Conservation (phyloP, 257 asterid genomes). For the Scutellaria barbata region DNA sequence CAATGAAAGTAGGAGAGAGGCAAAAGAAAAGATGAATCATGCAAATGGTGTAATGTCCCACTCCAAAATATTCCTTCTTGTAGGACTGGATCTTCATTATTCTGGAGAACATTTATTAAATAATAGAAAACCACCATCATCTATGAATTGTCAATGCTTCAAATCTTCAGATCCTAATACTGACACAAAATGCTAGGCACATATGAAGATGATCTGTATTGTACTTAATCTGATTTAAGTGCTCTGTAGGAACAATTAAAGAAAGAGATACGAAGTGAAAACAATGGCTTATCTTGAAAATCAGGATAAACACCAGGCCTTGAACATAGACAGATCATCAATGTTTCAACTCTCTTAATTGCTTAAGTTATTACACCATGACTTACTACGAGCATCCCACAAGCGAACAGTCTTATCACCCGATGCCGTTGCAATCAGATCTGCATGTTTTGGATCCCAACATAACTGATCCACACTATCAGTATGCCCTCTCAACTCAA, state of each 20-base stretch:
- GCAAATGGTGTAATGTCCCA: conserved; percentile 12
- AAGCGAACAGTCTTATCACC: conserved; percentile 97
- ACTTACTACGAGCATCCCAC: conserved; percentile 99
- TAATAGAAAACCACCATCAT: background rate
- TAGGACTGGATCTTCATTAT: background rate
- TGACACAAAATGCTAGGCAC: conserved; percentile 9
- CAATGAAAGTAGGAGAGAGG: background rate
- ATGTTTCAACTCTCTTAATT: conserved; percentile 7
- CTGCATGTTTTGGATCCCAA: conserved; percentile 99
- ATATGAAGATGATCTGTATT: background rate
- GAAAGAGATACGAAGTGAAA: background rate
- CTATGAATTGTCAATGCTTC: background rate
- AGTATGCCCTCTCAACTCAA: conserved; percentile 89
- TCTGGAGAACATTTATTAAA: background rate
- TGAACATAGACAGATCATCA: conserved; percentile 12
- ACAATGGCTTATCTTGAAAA: conserved; percentile 7
- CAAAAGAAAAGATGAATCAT: conserved; percentile 16
- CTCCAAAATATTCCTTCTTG: conserved; percentile 1
- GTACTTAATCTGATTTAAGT: background rate
- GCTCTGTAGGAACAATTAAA: conserved; percentile 6
- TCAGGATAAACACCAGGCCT: conserved; percentile 12
- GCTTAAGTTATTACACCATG: background rate
- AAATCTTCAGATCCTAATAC: conserved; percentile 16
- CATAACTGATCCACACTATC: conserved; percentile 99
- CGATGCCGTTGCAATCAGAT: conserved; percentile 96